These are phyloP conservation scores for Cryptomeria japonica DNA, from an alignment of 75 land plant genomes.

Conservation along the genomic window DNA sequence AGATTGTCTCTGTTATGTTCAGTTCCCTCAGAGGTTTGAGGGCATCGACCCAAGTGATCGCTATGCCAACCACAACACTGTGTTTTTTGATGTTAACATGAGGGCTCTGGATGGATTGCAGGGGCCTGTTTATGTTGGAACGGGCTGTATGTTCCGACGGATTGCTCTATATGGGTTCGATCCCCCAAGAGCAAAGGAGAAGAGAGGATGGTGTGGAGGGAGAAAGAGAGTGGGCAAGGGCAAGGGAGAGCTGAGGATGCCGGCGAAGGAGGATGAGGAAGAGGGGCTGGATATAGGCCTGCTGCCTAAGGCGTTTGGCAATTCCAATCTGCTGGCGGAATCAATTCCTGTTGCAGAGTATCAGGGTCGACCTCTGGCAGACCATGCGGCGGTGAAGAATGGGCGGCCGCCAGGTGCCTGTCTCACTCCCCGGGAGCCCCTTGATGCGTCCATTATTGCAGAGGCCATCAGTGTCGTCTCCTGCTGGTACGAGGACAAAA, in stretches of 20 bases:
- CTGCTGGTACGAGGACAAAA: constrained; percentile 76
- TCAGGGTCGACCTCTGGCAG: constrained; percentile 56
- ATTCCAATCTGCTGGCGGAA: constrained; percentile 38
- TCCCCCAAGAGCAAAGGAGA: constrained; percentile 36
- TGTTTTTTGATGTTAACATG: constrained; percentile 74
- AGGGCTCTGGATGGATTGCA: constrained; percentile 66
- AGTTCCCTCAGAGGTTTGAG: constrained; percentile 65
- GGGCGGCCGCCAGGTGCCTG: constrained; percentile 59
- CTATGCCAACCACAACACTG: constrained; percentile 76
- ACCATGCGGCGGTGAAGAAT: constrained; percentile 41
- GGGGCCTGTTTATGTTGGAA: constrained; percentile 64
- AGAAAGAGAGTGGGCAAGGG: constrained; percentile 5
- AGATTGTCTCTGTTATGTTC: constrained; percentile 53
- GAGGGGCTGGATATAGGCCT: constrained; percentile 12
- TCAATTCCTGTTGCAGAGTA: constrained; percentile 58
- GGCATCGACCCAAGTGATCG: constrained; percentile 71
- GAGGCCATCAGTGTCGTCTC: constrained; percentile 68
- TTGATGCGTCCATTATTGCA: constrained; percentile 44
- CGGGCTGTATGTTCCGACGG: constrained; percentile 57
- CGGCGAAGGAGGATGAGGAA: not conserved
- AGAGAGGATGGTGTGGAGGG: not conserved
- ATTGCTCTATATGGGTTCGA: constrained; percentile 56
- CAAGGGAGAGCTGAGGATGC: not conserved
- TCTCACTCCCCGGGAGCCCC: constrained; percentile 30
- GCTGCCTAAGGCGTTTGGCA: constrained; percentile 54